Evolutionary conservation across 176 grass and related monocot genomes (phyloP).

Genomic region (Cymbopogon citratus): DNA sequence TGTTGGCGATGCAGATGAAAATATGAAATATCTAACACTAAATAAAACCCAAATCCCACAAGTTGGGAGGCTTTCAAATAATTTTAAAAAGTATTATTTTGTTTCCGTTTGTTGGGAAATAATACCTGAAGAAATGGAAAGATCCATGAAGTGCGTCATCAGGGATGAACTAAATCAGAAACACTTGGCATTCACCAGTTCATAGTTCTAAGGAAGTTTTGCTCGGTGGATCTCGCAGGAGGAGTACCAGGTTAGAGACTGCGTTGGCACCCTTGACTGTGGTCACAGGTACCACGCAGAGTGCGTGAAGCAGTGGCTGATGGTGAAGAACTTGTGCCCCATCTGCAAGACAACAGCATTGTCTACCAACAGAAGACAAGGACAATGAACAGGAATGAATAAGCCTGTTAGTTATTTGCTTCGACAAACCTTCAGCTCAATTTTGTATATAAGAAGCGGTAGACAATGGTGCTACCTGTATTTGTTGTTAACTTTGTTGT

Average conservation of each 20-base stretch:
- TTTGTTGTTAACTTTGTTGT: constrained; percentile 45
- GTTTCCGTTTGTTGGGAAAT: not conserved
- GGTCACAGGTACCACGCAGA: constrained; percentile 53
- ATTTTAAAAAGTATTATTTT: not conserved
- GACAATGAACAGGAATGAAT: constrained; percentile 40
- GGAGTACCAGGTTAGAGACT: constrained; percentile 39
- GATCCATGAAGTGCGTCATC: not conserved
- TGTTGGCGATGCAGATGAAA: not conserved
- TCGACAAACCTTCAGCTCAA: constrained; percentile 46
- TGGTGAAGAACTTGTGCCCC: constrained; percentile 66
- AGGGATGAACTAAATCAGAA: not conserved
- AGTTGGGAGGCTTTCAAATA: not conserved
- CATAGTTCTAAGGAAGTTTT: constrained; percentile 13
- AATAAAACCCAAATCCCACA: not conserved
- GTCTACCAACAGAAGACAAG: constrained; percentile 31
- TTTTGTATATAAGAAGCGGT: constrained; percentile 58
- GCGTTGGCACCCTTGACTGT: constrained; percentile 54
- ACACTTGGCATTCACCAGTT: not conserved
- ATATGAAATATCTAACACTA: not conserved
- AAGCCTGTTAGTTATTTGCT: constrained; percentile 32
- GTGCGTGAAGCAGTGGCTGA: constrained; percentile 66
- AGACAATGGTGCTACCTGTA: constrained; percentile 50
- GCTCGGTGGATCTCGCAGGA: constrained; percentile 34
- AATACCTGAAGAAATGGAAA: not conserved
- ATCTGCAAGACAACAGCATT: constrained; percentile 71